A percentile compares a stretch with the other conserved stretches of the same genome.
Conservation (phyloP, 768 basidiomycete species). For the Auricularia sp. region DNA sequence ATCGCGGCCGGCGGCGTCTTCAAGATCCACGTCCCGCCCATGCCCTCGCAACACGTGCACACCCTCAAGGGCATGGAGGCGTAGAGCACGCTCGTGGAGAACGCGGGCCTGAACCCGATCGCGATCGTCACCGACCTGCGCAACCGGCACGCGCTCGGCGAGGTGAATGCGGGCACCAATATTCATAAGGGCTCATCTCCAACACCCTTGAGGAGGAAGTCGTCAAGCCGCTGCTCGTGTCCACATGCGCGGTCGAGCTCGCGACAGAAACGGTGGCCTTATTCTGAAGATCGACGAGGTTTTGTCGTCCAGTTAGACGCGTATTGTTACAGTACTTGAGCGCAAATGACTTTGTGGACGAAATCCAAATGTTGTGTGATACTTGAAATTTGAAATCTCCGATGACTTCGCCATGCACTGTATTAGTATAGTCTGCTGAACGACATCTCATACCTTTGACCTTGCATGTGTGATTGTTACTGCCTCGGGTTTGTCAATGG, state of each 20-base stretch:
- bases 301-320: background rate
- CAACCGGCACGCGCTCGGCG: conserved; percentile 93
- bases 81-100: conserved; percentile 94
- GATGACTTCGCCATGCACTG: too few species aligned
- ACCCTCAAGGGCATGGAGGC: conserved; percentile 96
- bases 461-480: too few species aligned
- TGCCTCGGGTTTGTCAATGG: too few species aligned
- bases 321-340: too few species aligned
- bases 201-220: conserved; percentile 98
- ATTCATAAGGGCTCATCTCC: conserved; percentile 97
- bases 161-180: conserved; percentile 93
- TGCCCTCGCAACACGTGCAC: conserved; percentile 83
- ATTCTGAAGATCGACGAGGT: conserved; percentile 87
- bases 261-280: conserved; percentile 95
- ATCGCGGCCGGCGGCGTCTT: conserved; percentile 96
- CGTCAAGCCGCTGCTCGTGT: conserved; percentile 88
- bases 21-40: conserved; percentile 91
- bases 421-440: too few species aligned
- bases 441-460: too few species aligned
- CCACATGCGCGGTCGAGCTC: conserved; percentile 90
- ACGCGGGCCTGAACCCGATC: conserved; percentile 96
- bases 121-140: conserved; percentile 96
- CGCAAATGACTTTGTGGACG: too few species aligned
- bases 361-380: too few species aligned
- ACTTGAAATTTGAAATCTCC: too few species aligned